A percentile compares a stretch with the other conserved stretches of the same genome.
Conservation (phyloP, 1,284 basidiomycete genomes). For the Boletus hoseneyae region DNA sequence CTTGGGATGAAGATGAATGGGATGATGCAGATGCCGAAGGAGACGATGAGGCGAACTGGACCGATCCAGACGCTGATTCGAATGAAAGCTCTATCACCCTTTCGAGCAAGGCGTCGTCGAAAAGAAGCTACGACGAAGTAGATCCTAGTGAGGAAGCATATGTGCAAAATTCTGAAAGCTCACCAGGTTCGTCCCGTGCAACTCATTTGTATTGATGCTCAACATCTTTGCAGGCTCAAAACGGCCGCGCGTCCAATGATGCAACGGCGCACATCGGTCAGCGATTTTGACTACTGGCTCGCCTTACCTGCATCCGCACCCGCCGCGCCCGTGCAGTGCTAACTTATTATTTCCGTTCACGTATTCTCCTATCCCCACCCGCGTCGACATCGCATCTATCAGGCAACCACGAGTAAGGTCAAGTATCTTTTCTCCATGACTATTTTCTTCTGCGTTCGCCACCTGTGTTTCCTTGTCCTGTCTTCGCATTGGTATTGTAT, state of each 20-base stretch:
- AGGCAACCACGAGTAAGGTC: constrained; percentile 25
- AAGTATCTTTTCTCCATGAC: constrained; percentile 27
- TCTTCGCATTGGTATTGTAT: constrained; percentile 10
- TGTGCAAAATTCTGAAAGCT: constrained; percentile 32
- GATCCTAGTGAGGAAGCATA: constrained; percentile 39
- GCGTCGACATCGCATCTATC: constrained; percentile 7
- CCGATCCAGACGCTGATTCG: constrained; percentile 34
- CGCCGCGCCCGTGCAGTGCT: constrained; percentile 15
- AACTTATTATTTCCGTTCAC: constrained; percentile 29
- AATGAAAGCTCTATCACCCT: constrained; percentile 43
- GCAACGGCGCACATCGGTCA: not conserved
- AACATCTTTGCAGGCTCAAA: constrained; percentile 31
- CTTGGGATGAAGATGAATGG: constrained; percentile 34
- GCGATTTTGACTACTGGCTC: not conserved
- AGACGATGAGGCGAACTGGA: constrained; percentile 38
- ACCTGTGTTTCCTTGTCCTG: constrained; percentile 1
- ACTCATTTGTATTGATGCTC: not conserved
- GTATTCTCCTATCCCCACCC: constrained; percentile 7
- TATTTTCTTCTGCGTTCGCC: constrained; percentile 1
- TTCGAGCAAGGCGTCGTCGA: constrained; percentile 43
- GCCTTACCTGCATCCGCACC: not conserved
- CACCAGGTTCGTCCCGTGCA: constrained; percentile 42
- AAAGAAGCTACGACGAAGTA: constrained; percentile 48
- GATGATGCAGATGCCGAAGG: constrained; percentile 44
- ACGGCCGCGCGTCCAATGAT: constrained; percentile 36